A percentile compares a stretch with the other conserved stretches of the same genome.
Conservation (phyloP, 169 alveolate genomes). For the Eimeria acervulina region DNA sequence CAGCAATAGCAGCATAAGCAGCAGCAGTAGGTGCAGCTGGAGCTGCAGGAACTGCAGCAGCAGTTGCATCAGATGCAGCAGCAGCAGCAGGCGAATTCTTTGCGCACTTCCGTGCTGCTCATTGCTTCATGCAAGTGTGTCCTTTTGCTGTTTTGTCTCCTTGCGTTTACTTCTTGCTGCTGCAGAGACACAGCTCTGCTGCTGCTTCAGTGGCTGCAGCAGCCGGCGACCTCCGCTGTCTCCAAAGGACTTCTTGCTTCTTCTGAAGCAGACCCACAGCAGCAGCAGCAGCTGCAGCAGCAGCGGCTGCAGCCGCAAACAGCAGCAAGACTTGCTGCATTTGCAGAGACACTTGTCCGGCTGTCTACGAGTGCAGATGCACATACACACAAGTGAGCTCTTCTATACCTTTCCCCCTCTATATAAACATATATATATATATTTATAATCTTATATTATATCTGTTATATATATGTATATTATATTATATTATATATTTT, state of each 20-base stretch:
- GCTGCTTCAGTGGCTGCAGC: constrained; percentile 35
- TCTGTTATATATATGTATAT: too few species aligned
- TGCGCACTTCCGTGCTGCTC: neutral
- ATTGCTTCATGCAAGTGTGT: neutral
- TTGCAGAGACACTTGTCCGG: constrained; percentile 1
- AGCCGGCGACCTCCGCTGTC: too few species aligned
- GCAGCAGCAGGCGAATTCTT: neutral
- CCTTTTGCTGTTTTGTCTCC: neutral
- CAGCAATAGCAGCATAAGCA: neutral
- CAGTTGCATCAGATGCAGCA: neutral
- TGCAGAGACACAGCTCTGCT: neutral
- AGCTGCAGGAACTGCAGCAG: neutral
- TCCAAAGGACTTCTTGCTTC: too few species aligned
- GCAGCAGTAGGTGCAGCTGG: neutral
- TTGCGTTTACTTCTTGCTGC: neutral
- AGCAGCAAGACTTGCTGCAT: constrained; percentile 13
- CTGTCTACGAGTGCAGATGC: constrained; percentile 18
- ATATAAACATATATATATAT: too few species aligned
- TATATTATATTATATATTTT: too few species aligned
- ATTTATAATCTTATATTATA: too few species aligned
- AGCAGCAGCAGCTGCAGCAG: neutral
- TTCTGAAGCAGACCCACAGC: neutral
- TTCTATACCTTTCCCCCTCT: too few species aligned
- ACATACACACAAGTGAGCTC: constrained; percentile 19
- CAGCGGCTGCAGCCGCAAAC: constrained; percentile 25